Base-by-base conservation (phyloP, 306 rosid genomes). In the Carpinus viminea region DNA sequence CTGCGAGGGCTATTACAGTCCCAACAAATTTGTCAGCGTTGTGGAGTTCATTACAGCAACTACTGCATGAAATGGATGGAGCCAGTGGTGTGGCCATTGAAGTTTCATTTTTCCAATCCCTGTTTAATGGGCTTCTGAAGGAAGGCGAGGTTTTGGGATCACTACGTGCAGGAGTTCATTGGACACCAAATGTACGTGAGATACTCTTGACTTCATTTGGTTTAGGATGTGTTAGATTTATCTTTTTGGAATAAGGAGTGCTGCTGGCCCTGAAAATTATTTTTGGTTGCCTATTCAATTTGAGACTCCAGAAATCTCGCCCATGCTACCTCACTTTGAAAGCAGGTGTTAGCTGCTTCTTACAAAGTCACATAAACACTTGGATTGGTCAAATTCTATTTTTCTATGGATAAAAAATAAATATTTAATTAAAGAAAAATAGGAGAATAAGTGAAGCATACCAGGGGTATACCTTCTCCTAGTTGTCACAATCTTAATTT, bases 131-230 rank as follows among this genome's bases (percentile, higher is more conserved):
- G 78, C 91, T 91, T 71, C 79, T 93, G 85, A 96, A 89, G 90
- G 93, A 89, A 80, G 92, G 90, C 7, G 86, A 90, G 85, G 84
- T 96, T 83, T 88, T 87, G 46, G 99, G 99, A 59, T 91, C 94
- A 53, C 86, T 96, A 79, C 99, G 98, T 24, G 94, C 98, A 12
- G 99, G 99, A 84, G 91, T 93, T 66, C 94, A 93, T 80, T 96
- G 99, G 99, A 96, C 98, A 15, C 99, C 99, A 2, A 90, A 91
- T 85, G 99, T 96, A 88, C 79, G 96, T 87, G 60, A 64, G 85
- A 77, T 82, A 64, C 68, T 82, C 72, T 72, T 20, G 57, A 56
- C 66, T 75, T 34, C 55, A 13, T 72, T 74, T 74, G 57, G 73
- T 38, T 62, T 75, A 50, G 68, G 47, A 47, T 50, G 55, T 57